Evolutionary conservation across 495 filamentous ascomycete species (phyloP), one percentile per base, ranked within the genome.

Genomic region (Talaromyces adpressus): DNA sequence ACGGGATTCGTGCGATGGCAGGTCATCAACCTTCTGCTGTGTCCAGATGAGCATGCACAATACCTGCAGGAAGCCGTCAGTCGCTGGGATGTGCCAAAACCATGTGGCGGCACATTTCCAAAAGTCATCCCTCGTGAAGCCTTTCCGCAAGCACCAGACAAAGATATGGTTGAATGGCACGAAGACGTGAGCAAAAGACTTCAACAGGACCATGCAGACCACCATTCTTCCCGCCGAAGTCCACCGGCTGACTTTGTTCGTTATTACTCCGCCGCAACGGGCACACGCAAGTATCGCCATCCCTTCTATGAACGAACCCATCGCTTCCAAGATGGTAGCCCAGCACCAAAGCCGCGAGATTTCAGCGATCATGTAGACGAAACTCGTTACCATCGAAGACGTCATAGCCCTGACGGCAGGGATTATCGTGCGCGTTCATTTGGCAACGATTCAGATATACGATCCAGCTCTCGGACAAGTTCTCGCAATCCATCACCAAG

Each of bases 1-100:
- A 85, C 84, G 65, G 94, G 94, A 25, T 98, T 96, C 71, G 87
- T 93, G 47, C 86, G 88, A 69, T 98, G 93, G 93, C 91, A 97
- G 80, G 90, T 90, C 2, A 92, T 98, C 16, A 92, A 98, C 75
- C 77, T 96, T 30, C 80, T 98, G 32, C 83, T 98, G 12, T 90
- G 88, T 60, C 94, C 95, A 2, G 87, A 91, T 65, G 90, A 93
- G 68, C 93, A 98, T 76, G 89, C 89, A 2, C 85, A 85, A 1
- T 93, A 91, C 66, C 71, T 98, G 7, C 92, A 93, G 68, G 87
- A 85, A 66, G 91, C 95, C 0, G 87, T 96, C 9, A 81, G 77
- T 36, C 78, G 89, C 47, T 96, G 91, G 81, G 83, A 84, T 58
- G 83, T 98, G 49, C 79, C 80, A 57, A 82, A 93, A 70, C 89